Evolutionary conservation across 164 flowering plant species (phyloP), one percentile per base, ranked within the genome.

Genomic region (Liquidambar formosana): DNA sequence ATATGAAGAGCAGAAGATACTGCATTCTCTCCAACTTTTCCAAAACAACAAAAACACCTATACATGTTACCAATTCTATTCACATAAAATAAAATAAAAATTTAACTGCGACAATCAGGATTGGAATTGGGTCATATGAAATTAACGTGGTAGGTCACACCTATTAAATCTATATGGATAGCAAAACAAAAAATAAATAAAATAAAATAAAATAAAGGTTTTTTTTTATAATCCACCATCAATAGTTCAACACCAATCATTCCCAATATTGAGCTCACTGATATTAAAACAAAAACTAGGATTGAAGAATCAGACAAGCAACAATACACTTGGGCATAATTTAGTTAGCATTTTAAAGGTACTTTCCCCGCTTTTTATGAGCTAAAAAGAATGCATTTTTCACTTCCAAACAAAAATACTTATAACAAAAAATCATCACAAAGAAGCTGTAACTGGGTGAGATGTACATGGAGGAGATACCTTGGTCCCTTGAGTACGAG

Each of bases 401-500:
- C 41, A 33, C 6, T 2, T 33, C 41, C 41, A 33, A 33, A 54
- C 13, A 49, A 18, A 23, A 26, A 62, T 3, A 14, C 12, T 26
- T n/a, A n/a, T n/a, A 41, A 4, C 22, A 8, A 15, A 13, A 58
- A 22, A 46, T 48, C 5, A 11, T 13, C 46, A 46, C 15, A 2
- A 54, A 18, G 52, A 51, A 45, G 13, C 18, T 28, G 13, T 28
- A 25, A 70, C 2, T 52, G 21, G 0, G 65, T 18, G 12, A 21
- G 19, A n/a, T 3, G 12, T n/a, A 1, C 0, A 25, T 8, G 11
- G 26, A 13, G 63, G 27, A 18, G 16, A 33, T 33, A 91, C 96
- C 98, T 90, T 93, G 56, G 98, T 93, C 53, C 98, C 98, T 86
- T 93, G 98, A 11, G 98, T 93, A 41, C 94, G 82, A 27, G 90